Percentiles rank a stretch among this genome's conserved stretches.
Evolutionary conservation across 345 rosid genomes (phyloP).

Genomic region (Erysimum cheiranthoides): DNA sequence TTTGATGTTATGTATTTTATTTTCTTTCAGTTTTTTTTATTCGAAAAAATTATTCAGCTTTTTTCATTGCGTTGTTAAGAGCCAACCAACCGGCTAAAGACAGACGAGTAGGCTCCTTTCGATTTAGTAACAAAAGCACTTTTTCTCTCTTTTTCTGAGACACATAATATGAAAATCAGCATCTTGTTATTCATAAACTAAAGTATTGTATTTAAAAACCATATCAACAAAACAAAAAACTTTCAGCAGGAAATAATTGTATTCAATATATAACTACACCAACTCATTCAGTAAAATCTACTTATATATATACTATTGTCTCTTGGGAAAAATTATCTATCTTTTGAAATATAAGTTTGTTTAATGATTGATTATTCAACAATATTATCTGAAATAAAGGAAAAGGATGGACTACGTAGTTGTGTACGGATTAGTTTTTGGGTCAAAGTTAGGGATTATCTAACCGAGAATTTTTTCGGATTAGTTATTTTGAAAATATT

Average conservation of each 20-base stretch:
- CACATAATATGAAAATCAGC: slow-evolving; percentile 32
- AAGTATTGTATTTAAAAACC: neutral
- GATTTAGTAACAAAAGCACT: slow-evolving; percentile 36
- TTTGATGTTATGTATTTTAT: slow-evolving; percentile 10
- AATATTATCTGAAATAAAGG: too few species aligned
- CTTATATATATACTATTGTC: too few species aligned
- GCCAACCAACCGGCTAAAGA: slow-evolving; percentile 44
- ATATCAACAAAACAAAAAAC: neutral
- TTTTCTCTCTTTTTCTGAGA: slow-evolving; percentile 35
- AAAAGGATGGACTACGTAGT: too few species aligned
- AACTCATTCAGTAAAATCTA: neutral
- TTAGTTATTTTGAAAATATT: too few species aligned
- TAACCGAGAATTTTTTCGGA: too few species aligned
- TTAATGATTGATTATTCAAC: too few species aligned
- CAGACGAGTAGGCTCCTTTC: slow-evolving; percentile 42
- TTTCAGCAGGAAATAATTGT: too few species aligned
- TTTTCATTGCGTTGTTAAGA: slow-evolving; percentile 37
- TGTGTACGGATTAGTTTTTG: too few species aligned
- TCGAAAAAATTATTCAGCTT: slow-evolving; percentile 22
- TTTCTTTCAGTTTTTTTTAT: slow-evolving; percentile 9
- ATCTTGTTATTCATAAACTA: slow-evolving; percentile 13
- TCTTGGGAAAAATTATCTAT: too few species aligned
- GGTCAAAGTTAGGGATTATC: too few species aligned
- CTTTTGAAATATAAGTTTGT: too few species aligned
- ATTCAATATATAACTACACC: slow-evolving; percentile 7